phyloP scores from a whole-genome alignment of 352 stramenopile genomes.

The Thraustochytrium striatum region DNA sequence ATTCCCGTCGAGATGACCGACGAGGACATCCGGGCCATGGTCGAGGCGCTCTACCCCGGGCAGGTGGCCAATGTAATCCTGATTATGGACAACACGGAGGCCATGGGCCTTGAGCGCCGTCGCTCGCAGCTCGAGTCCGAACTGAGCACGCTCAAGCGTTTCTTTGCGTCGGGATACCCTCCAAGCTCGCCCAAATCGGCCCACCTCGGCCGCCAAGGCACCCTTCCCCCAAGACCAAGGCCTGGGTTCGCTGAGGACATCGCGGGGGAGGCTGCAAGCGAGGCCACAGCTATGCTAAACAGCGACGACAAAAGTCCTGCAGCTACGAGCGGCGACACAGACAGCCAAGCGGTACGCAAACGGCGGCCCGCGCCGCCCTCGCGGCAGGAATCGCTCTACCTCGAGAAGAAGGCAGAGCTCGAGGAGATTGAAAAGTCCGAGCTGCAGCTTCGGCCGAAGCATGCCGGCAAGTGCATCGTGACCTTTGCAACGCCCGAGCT shows the following conservation, averaged over 20 bases:
- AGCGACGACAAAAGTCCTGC: too few species aligned
- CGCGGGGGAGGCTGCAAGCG: too few species aligned
- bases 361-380: neutral
- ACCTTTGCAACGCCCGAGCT: slow-evolving; percentile 15
- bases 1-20: slow-evolving; percentile 8
- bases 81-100: slow-evolving; percentile 40
- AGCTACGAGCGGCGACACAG: too few species aligned
- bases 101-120: neutral
- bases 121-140: slow-evolving; percentile 9
- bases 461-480: slow-evolving; percentile 20
- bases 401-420: slow-evolving; percentile 20
- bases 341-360: too few species aligned
- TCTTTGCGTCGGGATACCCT: too few species aligned
- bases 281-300: too few species aligned
- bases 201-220: too few species aligned
- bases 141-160: slow-evolving; percentile 17
- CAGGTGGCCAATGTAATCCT: slow-evolving; percentile 34
- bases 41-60: slow-evolving; percentile 9
- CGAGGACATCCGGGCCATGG: neutral
- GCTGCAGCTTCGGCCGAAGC: neutral
- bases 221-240: too few species aligned
- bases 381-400: neutral
- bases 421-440: neutral
- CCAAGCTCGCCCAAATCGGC: too few species aligned
- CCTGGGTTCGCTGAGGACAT: too few species aligned